These are phyloP conservation scores for Leccinum arenicola DNA, from an alignment of 768 basidiomycete genomes.

Conservation along the genomic window DNA sequence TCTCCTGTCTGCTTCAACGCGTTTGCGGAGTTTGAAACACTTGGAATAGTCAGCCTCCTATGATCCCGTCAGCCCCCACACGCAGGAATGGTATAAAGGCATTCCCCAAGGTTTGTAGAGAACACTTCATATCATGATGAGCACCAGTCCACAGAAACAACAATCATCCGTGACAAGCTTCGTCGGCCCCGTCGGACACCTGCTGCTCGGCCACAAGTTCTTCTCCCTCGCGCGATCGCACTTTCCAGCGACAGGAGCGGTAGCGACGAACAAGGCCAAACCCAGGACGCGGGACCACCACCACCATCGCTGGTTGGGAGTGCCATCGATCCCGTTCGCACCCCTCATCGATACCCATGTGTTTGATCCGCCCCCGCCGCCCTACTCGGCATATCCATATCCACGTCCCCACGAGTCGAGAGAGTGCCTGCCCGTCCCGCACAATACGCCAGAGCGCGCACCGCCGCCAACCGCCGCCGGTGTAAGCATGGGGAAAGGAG, in stretches of 20 bases:
- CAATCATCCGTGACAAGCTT: slow-evolving; percentile 3
- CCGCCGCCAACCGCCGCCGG: neutral
- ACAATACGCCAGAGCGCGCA: slow-evolving; percentile 24
- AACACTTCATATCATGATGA: slow-evolving; percentile 1
- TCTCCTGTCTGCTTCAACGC: neutral
- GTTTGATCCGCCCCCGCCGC: slow-evolving; percentile 27
- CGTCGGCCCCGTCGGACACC: slow-evolving; percentile 2
- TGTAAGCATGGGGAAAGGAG: neutral
- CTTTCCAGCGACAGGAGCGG: slow-evolving; percentile 8
- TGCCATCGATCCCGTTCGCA: slow-evolving; percentile 25
- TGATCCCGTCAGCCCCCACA: slow-evolving; percentile 15
- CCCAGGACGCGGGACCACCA: slow-evolving; percentile 10
- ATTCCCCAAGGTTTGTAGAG: too few species aligned
- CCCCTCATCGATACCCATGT: slow-evolving; percentile 26
- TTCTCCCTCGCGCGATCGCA: slow-evolving; percentile 23
- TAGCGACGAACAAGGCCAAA: slow-evolving; percentile 9
- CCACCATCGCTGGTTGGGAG: neutral
- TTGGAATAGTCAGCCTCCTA: neutral
- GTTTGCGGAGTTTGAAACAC: neutral
- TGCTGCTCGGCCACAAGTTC: slow-evolving; percentile 20
- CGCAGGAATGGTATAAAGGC: slow-evolving; percentile 9
- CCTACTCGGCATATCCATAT: slow-evolving; percentile 14
- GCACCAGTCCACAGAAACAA: slow-evolving; percentile 9
- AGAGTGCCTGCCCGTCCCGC: slow-evolving; percentile 20
- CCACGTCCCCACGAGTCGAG: slow-evolving; percentile 4